phyloP scores from a whole-genome alignment of 2,329 filamentous ascomycete genomes.

The Colletotrichum sp. region DNA sequence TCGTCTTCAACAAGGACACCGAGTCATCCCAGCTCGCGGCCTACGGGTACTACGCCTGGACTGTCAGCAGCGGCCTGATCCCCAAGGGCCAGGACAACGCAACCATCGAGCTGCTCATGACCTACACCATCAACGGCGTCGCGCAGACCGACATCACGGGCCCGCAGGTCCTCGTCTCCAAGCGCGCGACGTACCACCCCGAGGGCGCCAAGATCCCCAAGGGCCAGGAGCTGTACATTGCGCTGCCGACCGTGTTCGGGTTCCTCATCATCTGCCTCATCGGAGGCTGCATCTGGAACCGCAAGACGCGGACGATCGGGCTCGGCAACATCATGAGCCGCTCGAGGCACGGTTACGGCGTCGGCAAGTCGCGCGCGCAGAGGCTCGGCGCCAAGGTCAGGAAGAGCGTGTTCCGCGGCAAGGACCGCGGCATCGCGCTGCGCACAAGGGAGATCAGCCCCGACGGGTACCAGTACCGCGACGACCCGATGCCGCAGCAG shows the following conservation, averaged over 20 bases:
- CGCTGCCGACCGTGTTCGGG: slow-evolving; percentile 55
- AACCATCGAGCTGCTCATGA: slow-evolving; percentile 29
- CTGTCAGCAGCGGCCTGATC: slow-evolving; percentile 30
- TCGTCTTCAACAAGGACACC: slow-evolving; percentile 13
- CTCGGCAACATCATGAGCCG: slow-evolving; percentile 59
- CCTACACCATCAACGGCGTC: slow-evolving; percentile 37
- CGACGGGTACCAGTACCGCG: slow-evolving; percentile 35
- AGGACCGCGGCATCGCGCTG: slow-evolving; percentile 49
- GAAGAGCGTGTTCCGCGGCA: slow-evolving; percentile 29
- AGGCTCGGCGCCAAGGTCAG: slow-evolving; percentile 33
- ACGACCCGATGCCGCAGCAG: slow-evolving; percentile 31
- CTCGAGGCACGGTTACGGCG: slow-evolving; percentile 48
- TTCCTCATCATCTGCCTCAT: slow-evolving; percentile 52
- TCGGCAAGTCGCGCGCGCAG: slow-evolving; percentile 39
- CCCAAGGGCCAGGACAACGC: slow-evolving; percentile 28
- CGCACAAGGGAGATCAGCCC: slow-evolving; percentile 18
- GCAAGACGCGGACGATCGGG: slow-evolving; percentile 52
- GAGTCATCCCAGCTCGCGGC: slow-evolving; percentile 16
- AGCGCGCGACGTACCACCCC: slow-evolving; percentile 34
- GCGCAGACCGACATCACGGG: slow-evolving; percentile 38
- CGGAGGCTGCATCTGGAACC: slow-evolving; percentile 61
- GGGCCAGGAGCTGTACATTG: slow-evolving; percentile 54
- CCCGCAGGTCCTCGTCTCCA: slow-evolving; percentile 47
- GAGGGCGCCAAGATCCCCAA: slow-evolving; percentile 34
- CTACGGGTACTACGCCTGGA: slow-evolving; percentile 35